A percentile compares a stretch with the other conserved stretches of the same genome.
Evolutionary conservation across 371 early-diverging fungal species (phyloP).

Genomic region (Mycotypha africana): DNA sequence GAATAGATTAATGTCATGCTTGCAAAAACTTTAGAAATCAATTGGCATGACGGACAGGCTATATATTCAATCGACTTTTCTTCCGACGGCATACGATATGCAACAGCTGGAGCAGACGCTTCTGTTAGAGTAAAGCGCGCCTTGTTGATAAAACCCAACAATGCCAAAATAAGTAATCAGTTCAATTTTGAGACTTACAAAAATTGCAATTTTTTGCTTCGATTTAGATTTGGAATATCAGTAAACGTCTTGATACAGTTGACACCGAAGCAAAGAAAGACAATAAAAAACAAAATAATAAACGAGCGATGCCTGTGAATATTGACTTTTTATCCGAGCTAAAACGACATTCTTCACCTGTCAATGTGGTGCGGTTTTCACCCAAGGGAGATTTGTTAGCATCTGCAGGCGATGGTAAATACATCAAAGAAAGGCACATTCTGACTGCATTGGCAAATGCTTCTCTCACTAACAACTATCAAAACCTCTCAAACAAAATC

Average conservation of each 20-base stretch:
- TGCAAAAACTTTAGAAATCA: conserved; percentile 72
- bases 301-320: conserved; percentile 40
- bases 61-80: conserved; percentile 92
- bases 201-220: no score
- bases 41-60: conserved; percentile 92
- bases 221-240: conserved; percentile 64
- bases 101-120: conserved; percentile 90
- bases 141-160: no score
- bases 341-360: conserved; percentile 81
- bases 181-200: no score
- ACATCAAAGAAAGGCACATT: no score
- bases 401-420: conserved; percentile 87
- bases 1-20: conserved; percentile 2
- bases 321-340: conserved; percentile 84
- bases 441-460: no score
- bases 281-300: conserved; percentile 1
- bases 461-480: background rate
- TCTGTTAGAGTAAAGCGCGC: conserved; percentile 78
- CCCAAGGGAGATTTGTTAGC: conserved; percentile 76
- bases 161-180: no score
- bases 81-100: conserved; percentile 63
- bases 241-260: conserved; percentile 15
- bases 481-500: background rate
- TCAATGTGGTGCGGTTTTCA: conserved; percentile 93
- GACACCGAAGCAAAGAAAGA: conserved; percentile 5